Evolutionary conservation across 192 early-diverging fungal species (phyloP).

Genomic region (Phycomyces blakesleeanus): DNA sequence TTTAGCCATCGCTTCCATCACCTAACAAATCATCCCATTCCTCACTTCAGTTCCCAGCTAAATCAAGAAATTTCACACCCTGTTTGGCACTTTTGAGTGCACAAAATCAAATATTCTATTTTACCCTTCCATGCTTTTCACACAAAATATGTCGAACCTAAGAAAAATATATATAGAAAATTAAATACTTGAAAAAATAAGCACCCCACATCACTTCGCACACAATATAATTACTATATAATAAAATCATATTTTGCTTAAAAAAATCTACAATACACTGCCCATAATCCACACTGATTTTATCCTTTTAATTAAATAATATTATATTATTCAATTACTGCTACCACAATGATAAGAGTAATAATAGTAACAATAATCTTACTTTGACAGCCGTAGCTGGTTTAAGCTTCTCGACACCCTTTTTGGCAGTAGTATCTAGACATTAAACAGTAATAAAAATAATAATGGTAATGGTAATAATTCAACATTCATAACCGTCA

Average conservation of each 20-base stretch:
- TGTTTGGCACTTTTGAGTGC: constrained; percentile 1
- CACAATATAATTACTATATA: too few species aligned
- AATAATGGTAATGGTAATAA: too few species aligned
- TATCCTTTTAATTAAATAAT: too few species aligned
- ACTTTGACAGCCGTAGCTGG: constrained; percentile 12
- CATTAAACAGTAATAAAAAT: too few species aligned
- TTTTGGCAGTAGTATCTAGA: background rate
- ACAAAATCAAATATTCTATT: constrained; percentile 1
- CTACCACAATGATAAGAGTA: background rate
- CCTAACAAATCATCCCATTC: constrained; percentile 7
- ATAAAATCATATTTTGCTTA: too few species aligned
- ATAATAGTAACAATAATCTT: background rate
- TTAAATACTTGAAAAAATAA: background rate
- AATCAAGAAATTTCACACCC: background rate
- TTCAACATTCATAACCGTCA: constrained; percentile 38
- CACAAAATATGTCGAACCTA: constrained; percentile 80
- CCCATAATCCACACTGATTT: too few species aligned
- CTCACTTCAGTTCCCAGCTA: background rate
- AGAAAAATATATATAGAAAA: background rate
- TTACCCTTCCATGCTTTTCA: constrained; percentile 72
- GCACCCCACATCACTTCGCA: too few species aligned
- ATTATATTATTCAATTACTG: too few species aligned
- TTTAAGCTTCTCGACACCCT: constrained; percentile 8
- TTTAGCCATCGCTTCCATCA: constrained; percentile 62
- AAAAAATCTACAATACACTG: too few species aligned